Percentiles rank a stretch among this genome's conserved stretches.
These are phyloP conservation scores for Arthonia radiata DNA, from an alignment of 495 filamentous ascomycete genomes.

Conservation along the genomic window DNA sequence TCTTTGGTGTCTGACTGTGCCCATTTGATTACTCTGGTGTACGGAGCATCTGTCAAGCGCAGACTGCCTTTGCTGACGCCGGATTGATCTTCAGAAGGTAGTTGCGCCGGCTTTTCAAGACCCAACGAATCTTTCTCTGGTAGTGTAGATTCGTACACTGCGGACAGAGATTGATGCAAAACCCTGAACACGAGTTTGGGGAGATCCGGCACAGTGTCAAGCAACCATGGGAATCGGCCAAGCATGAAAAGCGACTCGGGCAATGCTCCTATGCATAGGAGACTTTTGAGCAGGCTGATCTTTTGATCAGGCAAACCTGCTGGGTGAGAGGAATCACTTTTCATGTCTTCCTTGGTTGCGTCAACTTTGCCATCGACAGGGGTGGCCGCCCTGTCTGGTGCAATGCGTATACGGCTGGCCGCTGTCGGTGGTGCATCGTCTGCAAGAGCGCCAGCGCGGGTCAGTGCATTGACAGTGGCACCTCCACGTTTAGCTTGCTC, in stretches of 20 bases:
- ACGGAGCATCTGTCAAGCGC: slow-evolving; percentile 24
- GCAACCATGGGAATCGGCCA: slow-evolving; percentile 74
- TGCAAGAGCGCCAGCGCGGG: slow-evolving; percentile 63
- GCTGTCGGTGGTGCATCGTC: slow-evolving; percentile 41
- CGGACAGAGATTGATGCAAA: slow-evolving; percentile 48
- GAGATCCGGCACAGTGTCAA: slow-evolving; percentile 58
- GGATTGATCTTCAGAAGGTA: slow-evolving; percentile 33
- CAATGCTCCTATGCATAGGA: slow-evolving; percentile 75
- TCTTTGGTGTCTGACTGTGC: slow-evolving; percentile 54
- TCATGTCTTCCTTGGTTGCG: slow-evolving; percentile 26
- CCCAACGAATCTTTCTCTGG: slow-evolving; percentile 19
- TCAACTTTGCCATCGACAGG: slow-evolving; percentile 21
- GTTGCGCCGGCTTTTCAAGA: slow-evolving; percentile 22
- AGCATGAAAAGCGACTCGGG: slow-evolving; percentile 85
- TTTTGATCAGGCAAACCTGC: slow-evolving; percentile 90
- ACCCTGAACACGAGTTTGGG: slow-evolving; percentile 61
- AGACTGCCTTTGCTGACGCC: slow-evolving; percentile 40
- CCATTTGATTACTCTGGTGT: slow-evolving; percentile 46
- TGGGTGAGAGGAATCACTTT: too few species aligned
- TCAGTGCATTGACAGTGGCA: slow-evolving; percentile 57
- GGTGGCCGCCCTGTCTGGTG: slow-evolving; percentile 20
- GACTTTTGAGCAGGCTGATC: slow-evolving; percentile 52
- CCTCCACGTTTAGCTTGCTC: slow-evolving; percentile 37
- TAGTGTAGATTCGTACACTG: slow-evolving; percentile 30
- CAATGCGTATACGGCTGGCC: slow-evolving; percentile 14